Conservation (phyloP, 2,329 filamentous ascomycete species). For the Trichophyton verrucosum region DNA sequence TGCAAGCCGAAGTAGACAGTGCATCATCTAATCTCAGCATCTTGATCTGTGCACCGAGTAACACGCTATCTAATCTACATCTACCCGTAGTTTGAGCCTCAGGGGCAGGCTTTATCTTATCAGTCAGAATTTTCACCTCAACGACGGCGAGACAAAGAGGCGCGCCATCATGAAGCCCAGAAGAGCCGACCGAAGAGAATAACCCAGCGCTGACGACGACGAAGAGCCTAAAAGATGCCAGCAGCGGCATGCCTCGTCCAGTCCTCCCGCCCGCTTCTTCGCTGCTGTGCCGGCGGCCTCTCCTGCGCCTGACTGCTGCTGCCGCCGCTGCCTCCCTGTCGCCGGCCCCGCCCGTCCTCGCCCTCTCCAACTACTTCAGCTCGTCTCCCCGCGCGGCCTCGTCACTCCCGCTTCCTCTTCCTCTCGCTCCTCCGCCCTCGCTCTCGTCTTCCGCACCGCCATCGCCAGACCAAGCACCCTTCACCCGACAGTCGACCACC, state of each 20-base stretch:
- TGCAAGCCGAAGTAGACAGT: too few species aligned
- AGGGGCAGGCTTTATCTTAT: neutral
- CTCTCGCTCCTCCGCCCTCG: neutral
- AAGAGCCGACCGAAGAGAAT: neutral
- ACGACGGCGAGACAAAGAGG: neutral
- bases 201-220: neutral
- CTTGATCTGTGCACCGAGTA: too few species aligned
- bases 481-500: conserved; percentile 2
- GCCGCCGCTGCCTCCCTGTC: conserved; percentile 5
- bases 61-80: neutral
- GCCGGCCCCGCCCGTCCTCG: conserved; percentile 1
- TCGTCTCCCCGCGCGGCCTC: conserved; percentile 7
- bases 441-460: neutral
- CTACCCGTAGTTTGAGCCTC: neutral
- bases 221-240: neutral
- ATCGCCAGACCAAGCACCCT: neutral
- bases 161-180: neutral
- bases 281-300: neutral
- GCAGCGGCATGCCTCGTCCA: neutral
- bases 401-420: neutral
- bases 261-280: neutral
- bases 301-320: neutral
- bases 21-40: too few species aligned
- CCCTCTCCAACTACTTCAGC: neutral
- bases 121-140: neutral